A percentile compares a stretch with the other conserved stretches of the same genome.
Conservation (phyloP, 129 eudicot genomes). For the Centaurea solstitialis region DNA sequence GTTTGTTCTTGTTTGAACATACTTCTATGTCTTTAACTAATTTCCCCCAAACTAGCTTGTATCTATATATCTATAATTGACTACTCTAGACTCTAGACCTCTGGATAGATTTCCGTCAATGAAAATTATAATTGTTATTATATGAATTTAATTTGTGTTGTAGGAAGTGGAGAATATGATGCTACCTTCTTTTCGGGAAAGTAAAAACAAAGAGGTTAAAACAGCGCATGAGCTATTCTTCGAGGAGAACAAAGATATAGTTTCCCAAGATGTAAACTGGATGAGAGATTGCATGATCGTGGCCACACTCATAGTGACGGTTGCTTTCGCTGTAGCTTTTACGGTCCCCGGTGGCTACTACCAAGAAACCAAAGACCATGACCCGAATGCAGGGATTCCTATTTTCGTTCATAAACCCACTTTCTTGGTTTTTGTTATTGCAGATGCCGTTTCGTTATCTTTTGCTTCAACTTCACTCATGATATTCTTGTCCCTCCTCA, state of each 20-base stretch:
- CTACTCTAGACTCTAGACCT: too few species aligned
- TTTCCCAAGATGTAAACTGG: slow-evolving; percentile 14
- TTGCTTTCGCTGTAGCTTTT: slow-evolving; percentile 32
- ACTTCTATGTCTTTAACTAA: too few species aligned
- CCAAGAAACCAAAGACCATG: too few species aligned
- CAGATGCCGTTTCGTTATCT: slow-evolving; percentile 28
- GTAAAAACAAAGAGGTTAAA: neutral
- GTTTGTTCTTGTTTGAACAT: too few species aligned
- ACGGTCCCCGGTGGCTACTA: slow-evolving; percentile 39
- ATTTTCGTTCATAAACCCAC: neutral
- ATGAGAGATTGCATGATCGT: slow-evolving; percentile 29
- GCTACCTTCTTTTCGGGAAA: neutral
- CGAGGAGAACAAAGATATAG: neutral
- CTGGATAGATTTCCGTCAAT: too few species aligned
- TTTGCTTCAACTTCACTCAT: slow-evolving; percentile 28
- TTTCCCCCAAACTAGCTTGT: too few species aligned
- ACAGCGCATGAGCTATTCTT: slow-evolving; percentile 18
- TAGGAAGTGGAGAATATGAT: slow-evolving; percentile 9
- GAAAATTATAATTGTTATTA: neutral
- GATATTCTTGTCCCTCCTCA: slow-evolving; percentile 25
- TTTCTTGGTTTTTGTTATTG: slow-evolving; percentile 21
- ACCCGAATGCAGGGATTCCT: slow-evolving; percentile 14
- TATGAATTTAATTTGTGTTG: neutral
- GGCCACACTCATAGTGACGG: slow-evolving; percentile 13
- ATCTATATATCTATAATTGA: too few species aligned